Evolutionary conservation across 192 early-diverging fungal species (phyloP), one percentile per base, ranked within the genome.

Genomic region (Coemansia sp.): DNA sequence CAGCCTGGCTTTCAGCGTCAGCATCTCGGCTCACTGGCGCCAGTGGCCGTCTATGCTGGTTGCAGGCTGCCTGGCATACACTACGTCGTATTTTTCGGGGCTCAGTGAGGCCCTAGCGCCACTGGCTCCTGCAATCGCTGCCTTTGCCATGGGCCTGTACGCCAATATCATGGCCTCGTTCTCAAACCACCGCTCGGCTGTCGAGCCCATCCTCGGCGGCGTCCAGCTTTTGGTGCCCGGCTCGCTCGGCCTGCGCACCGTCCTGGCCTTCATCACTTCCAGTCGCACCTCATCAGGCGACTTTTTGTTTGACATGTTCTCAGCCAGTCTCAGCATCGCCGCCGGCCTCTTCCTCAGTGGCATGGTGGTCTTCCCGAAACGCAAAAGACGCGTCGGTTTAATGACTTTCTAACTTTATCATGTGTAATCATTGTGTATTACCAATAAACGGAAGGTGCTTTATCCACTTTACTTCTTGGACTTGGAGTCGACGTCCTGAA

Each of bases 161-260:
- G 81, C 84, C 21, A 94, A 96, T 63, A 61, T 90, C 25, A 86
- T 93, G 67, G 86, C 88, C 5, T 79, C 86, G 6, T 55, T 95
- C 17, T 86, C 86, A 19, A 81, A 87, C 53, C 67, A 70, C 57
- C 74, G 84, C 24, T 82, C 89, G 8, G 90, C 89, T 8, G 84
- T 94, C 66, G 89, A 86, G 30, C 88, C 90, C 12, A 84, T 94
- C 37, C 69, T 94, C 25, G 85, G 86, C 47, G 93, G 92, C 22
- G 88, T 94, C 7, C 68, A 90, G 43, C 69, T 93, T 37, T 74
- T 93, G 61, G 91, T 93, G 0, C 94, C 93, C 7, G 92, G 92
- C 44, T 85, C 82, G 64, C 67, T 93, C n/a, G 89, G 90, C 34
- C 83, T 93, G 14, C 67, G 81, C 39, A 73, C 69, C 4, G 82